These are phyloP conservation scores for Xylariaceae sp. DNA, from an alignment of 2,329 filamentous ascomycete genomes.

Conservation along the genomic window DNA sequence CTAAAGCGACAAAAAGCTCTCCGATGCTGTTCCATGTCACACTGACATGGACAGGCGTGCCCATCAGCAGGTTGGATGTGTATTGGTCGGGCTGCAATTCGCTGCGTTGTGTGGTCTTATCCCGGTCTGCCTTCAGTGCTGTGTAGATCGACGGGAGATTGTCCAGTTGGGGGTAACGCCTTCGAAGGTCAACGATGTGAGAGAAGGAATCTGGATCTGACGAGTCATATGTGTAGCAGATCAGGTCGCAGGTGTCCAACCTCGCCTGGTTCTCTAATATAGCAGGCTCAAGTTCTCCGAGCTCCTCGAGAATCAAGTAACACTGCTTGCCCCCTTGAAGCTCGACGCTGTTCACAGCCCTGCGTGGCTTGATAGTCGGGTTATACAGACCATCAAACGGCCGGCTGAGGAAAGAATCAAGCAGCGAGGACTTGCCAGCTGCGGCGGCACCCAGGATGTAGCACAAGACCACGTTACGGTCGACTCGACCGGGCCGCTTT, in stretches of 20 bases:
- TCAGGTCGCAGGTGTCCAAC: conserved; percentile 83
- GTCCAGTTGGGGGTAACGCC: conserved; percentile 74
- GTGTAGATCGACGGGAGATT: conserved; percentile 88
- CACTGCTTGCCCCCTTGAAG: conserved; percentile 93
- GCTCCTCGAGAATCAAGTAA: conserved; percentile 90
- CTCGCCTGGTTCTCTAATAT: conserved; percentile 88
- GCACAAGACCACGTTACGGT: conserved; percentile 89
- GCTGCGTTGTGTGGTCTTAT: conserved; percentile 92
- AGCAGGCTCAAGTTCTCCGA: conserved; percentile 90
- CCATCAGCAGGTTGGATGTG: conserved; percentile 77
- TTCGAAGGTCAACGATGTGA: conserved; percentile 76
- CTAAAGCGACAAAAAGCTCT: conserved; percentile 86
- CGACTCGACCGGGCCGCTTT: conserved; percentile 73
- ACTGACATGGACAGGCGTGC: conserved; percentile 85
- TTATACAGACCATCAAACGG: conserved; percentile 79
- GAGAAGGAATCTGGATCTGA: conserved; percentile 93
- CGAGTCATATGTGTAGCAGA: conserved; percentile 95
- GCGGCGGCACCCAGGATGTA: conserved; percentile 82
- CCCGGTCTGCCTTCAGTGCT: conserved; percentile 87
- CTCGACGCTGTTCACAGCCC: conserved; percentile 93
- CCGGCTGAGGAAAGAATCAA: conserved; percentile 85
- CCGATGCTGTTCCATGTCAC: conserved; percentile 91
- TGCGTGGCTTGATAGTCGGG: conserved; percentile 89
- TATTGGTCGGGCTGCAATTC: conserved; percentile 90
- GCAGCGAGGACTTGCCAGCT: conserved; percentile 83